These are phyloP conservation scores for Cladophialophora bantiana DNA, from an alignment of 2,329 filamentous ascomycete genomes.

Conservation along the genomic window DNA sequence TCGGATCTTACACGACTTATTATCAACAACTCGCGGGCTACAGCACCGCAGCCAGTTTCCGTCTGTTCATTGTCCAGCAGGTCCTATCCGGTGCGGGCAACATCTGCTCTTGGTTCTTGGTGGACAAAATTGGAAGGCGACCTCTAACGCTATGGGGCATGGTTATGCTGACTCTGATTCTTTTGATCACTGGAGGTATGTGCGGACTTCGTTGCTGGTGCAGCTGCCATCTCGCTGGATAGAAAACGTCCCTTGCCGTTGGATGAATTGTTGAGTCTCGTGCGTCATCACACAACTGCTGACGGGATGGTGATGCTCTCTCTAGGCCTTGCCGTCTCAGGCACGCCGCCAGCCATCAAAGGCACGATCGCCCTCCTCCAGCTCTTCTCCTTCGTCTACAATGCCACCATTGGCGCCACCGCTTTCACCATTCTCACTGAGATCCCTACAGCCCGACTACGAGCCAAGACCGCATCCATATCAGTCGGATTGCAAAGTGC, in stretches of 20 bases:
- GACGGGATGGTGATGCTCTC: neutral
- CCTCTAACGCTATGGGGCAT: slow-evolving; percentile 56
- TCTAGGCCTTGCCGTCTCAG: slow-evolving; percentile 41
- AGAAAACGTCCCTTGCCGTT: neutral
- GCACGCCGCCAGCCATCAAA: slow-evolving; percentile 22
- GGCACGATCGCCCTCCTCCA: slow-evolving; percentile 46
- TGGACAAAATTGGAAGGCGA: slow-evolving; percentile 48
- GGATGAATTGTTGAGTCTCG: neutral
- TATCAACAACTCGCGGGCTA: slow-evolving; percentile 52
- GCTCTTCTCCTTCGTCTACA: slow-evolving; percentile 51
- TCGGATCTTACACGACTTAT: slow-evolving; percentile 51
- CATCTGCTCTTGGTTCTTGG: slow-evolving; percentile 43
- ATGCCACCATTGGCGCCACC: slow-evolving; percentile 52
- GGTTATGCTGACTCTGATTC: slow-evolving; percentile 58
- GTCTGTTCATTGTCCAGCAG: slow-evolving; percentile 52
- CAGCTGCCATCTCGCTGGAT: neutral
- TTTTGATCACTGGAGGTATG: slow-evolving; percentile 49
- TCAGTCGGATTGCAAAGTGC: slow-evolving; percentile 26
- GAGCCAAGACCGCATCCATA: slow-evolving; percentile 48
- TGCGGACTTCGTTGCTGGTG: neutral
- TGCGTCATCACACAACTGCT: neutral
- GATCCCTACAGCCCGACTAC: slow-evolving; percentile 49
- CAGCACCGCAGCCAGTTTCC: slow-evolving; percentile 47
- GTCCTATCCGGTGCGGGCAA: slow-evolving; percentile 47
- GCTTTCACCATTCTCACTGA: slow-evolving; percentile 51